A percentile compares a stretch with the other conserved stretches of the same genome.
These are phyloP conservation scores for Pleoardoris graminearum DNA, from an alignment of 2,329 filamentous ascomycete species.

Conservation along the genomic window DNA sequence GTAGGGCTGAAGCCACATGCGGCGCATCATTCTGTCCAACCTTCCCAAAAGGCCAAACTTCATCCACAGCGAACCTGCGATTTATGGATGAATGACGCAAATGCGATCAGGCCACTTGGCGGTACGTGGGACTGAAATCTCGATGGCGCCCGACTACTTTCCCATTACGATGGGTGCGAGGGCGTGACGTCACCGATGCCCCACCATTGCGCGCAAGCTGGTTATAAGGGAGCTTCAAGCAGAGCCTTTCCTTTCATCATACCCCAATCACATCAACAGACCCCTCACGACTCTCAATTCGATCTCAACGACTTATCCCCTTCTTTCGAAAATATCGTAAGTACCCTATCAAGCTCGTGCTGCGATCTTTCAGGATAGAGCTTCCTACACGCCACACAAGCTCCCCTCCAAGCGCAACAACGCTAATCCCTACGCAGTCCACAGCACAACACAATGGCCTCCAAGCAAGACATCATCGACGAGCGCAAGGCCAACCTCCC, in stretches of 20 bases:
- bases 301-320: background rate
- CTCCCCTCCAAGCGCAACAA: background rate
- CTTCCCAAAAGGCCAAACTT: background rate
- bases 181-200: slow-evolving; percentile 16
- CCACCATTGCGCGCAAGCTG: slow-evolving; percentile 1
- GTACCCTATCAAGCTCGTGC: background rate
- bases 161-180: background rate
- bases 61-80: background rate
- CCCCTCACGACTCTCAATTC: background rate
- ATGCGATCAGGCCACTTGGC: background rate
- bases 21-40: too few species aligned
- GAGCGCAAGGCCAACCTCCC: slow-evolving; percentile 73
- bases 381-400: background rate
- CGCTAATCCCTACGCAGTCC: slow-evolving; percentile 14
- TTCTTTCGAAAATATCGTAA: background rate
- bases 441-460: slow-evolving; percentile 29
- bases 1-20: too few species aligned
- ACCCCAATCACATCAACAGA: background rate
- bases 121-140: slow-evolving; percentile 11
- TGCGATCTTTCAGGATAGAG: background rate
- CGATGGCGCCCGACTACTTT: slow-evolving; percentile 9
- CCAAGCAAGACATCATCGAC: slow-evolving; percentile 61
- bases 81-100: background rate
- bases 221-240: slow-evolving; percentile 5
- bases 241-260: slow-evolving; percentile 3